Conservation (phyloP, 805 yeast genomes). For the Cyberlindnera euphorbiae region DNA sequence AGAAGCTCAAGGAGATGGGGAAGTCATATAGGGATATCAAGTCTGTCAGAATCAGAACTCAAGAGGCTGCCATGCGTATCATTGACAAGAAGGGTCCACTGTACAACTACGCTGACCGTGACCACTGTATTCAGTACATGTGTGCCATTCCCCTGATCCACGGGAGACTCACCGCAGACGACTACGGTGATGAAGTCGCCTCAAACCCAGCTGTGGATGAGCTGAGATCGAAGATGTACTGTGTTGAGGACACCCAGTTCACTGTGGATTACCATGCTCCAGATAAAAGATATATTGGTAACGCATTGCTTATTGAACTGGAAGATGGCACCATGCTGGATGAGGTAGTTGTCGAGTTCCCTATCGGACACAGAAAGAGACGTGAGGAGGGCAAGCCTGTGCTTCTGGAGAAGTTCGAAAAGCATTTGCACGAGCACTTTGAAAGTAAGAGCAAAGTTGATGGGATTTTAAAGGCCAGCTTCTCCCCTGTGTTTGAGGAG, state of each 20-base stretch:
- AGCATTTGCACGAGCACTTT: slow-evolving; percentile 45
- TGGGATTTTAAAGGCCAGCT: slow-evolving; percentile 34
- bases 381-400: slow-evolving; percentile 58
- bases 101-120: slow-evolving; percentile 60
- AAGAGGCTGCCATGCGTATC: slow-evolving; percentile 57
- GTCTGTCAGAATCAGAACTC: slow-evolving; percentile 48
- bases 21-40: slow-evolving; percentile 44
- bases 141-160: slow-evolving; percentile 50
- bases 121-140: slow-evolving; percentile 64
- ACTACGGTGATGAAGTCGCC: slow-evolving; percentile 48
- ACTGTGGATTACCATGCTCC: slow-evolving; percentile 52
- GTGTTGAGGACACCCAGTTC: slow-evolving; percentile 46
- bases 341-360: slow-evolving; percentile 50
- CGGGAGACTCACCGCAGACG: slow-evolving; percentile 55
- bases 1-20: slow-evolving; percentile 34
- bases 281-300: slow-evolving; percentile 52
- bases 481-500: slow-evolving; percentile 31
- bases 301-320: slow-evolving; percentile 45
- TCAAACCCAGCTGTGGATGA: slow-evolving; percentile 47
- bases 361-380: slow-evolving; percentile 55
- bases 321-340: slow-evolving; percentile 50
- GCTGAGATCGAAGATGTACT: slow-evolving; percentile 49
- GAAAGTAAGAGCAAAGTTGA: slow-evolving; percentile 31
- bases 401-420: slow-evolving; percentile 44
- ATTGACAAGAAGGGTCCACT: slow-evolving; percentile 57